Evolutionary conservation across 1,139 yeast species (phyloP).

Genomic region (Nakaseomyces kungkrabaensis): DNA sequence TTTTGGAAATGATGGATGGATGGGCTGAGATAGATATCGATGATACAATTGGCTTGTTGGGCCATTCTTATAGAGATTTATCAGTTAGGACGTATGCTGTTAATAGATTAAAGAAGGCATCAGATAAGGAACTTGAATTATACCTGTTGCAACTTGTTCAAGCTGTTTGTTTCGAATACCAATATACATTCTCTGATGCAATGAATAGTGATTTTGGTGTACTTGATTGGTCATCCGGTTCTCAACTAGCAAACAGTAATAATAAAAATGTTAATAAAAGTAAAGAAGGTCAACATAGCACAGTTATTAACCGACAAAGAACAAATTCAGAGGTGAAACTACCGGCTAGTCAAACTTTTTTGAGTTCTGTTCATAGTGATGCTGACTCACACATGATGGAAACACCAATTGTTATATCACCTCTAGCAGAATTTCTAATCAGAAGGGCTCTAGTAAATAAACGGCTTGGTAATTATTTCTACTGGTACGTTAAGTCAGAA

Average conservation of each 20-base stretch:
- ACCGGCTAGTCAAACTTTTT: not conserved
- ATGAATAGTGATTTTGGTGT: constrained; percentile 36
- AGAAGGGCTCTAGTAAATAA: constrained; percentile 60
- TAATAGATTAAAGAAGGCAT: constrained; percentile 65
- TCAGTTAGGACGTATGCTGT: constrained; percentile 78
- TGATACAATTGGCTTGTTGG: constrained; percentile 81
- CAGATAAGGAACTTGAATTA: constrained; percentile 67
- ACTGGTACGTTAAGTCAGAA: constrained; percentile 89
- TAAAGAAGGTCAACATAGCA: not conserved
- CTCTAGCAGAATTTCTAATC: constrained; percentile 71
- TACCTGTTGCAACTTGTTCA: constrained; percentile 87
- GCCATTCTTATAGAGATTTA: constrained; percentile 53
- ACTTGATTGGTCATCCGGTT: constrained; percentile 26
- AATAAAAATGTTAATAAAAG: constrained; percentile 12
- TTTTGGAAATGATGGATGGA: constrained; percentile 45
- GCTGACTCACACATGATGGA: constrained; percentile 13
- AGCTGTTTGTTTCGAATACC: constrained; percentile 70
- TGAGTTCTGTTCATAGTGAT: constrained; percentile 9
- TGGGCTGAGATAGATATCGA: constrained; percentile 83
- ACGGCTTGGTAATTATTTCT: constrained; percentile 68
- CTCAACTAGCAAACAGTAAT: constrained; percentile 9
- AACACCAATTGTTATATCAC: constrained; percentile 36
- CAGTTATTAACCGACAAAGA: not conserved
- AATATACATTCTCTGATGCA: constrained; percentile 22
- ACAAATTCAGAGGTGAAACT: constrained; percentile 5